These are phyloP conservation scores for Trypanosomatidae sp. DNA, from an alignment of 208 protist species.

Conservation along the genomic window DNA sequence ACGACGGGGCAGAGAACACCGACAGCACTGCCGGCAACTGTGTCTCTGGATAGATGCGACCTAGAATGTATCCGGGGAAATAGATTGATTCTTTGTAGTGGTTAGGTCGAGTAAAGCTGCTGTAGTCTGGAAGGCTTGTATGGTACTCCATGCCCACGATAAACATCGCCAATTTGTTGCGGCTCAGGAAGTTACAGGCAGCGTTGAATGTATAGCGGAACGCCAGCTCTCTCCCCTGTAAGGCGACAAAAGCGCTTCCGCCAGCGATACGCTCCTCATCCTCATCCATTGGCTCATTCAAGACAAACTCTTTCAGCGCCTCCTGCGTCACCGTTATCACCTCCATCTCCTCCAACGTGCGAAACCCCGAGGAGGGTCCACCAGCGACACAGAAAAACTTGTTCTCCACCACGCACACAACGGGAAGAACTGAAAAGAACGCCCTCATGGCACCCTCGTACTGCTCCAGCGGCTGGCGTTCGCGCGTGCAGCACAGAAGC, in stretches of 20 bases:
- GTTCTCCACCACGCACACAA: conserved; percentile 68
- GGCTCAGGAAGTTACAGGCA: conserved; percentile 74
- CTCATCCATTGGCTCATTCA: conserved; percentile 84
- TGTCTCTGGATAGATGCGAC: conserved; percentile 56
- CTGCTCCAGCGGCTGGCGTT: conserved; percentile 36
- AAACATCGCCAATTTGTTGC: conserved; percentile 60
- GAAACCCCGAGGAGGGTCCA: conserved; percentile 52
- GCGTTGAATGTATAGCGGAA: conserved; percentile 83
- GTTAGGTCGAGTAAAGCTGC: conserved; percentile 65
- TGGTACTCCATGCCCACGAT: conserved; percentile 85
- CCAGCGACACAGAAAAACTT: conserved; percentile 75
- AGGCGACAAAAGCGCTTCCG: conserved; percentile 61
- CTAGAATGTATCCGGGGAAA: conserved; percentile 75
- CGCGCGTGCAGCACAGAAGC: conserved; percentile 31
- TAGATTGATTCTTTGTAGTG: conserved; percentile 83
- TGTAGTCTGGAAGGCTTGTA: conserved; percentile 61
- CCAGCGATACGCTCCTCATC: conserved; percentile 67
- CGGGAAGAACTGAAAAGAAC: conserved; percentile 64
- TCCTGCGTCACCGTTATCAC: conserved; percentile 15
- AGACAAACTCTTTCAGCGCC: conserved; percentile 60
- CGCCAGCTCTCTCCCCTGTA: conserved; percentile 35
- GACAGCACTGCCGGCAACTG: conserved; percentile 59
- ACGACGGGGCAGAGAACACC: conserved; percentile 77
- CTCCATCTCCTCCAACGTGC: conserved; percentile 45
- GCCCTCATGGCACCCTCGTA: conserved; percentile 46